A percentile compares a stretch with the other conserved stretches of the same genome.
These are phyloP conservation scores for Citrullus amarus DNA, from an alignment of 306 rosid species.

Conservation along the genomic window DNA sequence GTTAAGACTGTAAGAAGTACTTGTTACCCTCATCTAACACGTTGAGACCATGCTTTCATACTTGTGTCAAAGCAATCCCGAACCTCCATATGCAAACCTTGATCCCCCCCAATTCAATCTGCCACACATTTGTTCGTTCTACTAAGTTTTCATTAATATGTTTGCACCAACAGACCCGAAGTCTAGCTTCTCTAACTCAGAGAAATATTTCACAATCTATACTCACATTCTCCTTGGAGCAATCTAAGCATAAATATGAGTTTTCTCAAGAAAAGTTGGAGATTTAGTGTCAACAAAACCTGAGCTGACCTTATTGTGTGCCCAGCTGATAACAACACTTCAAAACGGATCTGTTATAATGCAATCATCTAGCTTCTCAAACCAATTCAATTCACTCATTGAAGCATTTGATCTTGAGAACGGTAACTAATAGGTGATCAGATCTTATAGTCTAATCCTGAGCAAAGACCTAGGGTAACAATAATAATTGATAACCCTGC, in stretches of 20 bases:
- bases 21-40: background rate
- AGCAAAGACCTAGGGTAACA: conserved; percentile 2
- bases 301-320: background rate
- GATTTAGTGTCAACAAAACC: background rate
- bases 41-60: background rate
- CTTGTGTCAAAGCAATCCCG: background rate
- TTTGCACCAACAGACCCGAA: background rate
- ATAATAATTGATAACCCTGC: background rate
- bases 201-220: background rate
- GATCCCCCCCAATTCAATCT: background rate
- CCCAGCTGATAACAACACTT: background rate
- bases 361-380: background rate
- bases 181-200: background rate
- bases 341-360: background rate
- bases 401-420: background rate
- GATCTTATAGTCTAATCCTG: background rate
- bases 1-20: background rate
- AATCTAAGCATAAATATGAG: background rate
- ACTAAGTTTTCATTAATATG: background rate
- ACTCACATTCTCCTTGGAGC: background rate
- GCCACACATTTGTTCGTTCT: background rate
- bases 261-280: background rate
- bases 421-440: background rate
- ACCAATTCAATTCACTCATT: background rate
- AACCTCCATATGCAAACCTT: background rate